Percentiles rank a stretch among this genome's conserved stretches.
These are phyloP conservation scores for Astrothelium subdiscretum DNA, from an alignment of 495 filamentous ascomycete species.

Conservation along the genomic window DNA sequence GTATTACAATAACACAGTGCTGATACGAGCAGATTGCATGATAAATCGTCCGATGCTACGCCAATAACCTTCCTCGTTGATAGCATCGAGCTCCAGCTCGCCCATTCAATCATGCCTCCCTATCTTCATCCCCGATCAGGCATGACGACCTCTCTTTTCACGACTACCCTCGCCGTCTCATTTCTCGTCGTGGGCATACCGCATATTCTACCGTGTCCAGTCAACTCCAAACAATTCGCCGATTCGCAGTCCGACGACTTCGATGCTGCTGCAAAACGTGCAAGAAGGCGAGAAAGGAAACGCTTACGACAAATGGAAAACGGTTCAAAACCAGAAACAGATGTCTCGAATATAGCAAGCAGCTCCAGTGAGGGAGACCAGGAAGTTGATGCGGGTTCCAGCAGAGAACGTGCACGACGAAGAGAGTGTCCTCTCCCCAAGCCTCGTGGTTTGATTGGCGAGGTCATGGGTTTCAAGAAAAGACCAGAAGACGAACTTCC, in stretches of 20 bases:
- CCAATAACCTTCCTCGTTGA: too few species aligned
- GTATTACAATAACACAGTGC: too few species aligned
- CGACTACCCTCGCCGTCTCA: constrained; percentile 78
- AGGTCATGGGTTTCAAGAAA: constrained; percentile 56
- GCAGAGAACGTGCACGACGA: constrained; percentile 18
- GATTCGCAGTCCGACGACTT: constrained; percentile 60
- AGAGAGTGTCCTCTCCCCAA: constrained; percentile 74
- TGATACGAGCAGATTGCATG: too few species aligned
- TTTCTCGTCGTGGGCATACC: constrained; percentile 87
- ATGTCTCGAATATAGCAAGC: constrained; percentile 9
- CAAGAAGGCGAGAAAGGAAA: constrained; percentile 14
- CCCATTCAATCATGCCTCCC: constrained; percentile 54
- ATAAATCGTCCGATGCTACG: too few species aligned
- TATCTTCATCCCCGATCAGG: constrained; percentile 87
- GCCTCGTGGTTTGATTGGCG: constrained; percentile 60
- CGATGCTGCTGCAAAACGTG: constrained; percentile 33
- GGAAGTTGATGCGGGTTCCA: neutral
- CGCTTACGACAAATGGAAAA: neutral
- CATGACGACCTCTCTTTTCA: constrained; percentile 84
- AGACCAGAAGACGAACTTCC: constrained; percentile 3
- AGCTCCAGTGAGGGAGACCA: neutral
- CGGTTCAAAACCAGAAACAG: constrained; percentile 20
- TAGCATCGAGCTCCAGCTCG: neutral
- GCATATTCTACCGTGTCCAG: constrained; percentile 87
- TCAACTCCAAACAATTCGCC: constrained; percentile 45